Base-by-base conservation (phyloP, 2,329 filamentous ascomycete species). In the Colletotrichum magnum region DNA sequence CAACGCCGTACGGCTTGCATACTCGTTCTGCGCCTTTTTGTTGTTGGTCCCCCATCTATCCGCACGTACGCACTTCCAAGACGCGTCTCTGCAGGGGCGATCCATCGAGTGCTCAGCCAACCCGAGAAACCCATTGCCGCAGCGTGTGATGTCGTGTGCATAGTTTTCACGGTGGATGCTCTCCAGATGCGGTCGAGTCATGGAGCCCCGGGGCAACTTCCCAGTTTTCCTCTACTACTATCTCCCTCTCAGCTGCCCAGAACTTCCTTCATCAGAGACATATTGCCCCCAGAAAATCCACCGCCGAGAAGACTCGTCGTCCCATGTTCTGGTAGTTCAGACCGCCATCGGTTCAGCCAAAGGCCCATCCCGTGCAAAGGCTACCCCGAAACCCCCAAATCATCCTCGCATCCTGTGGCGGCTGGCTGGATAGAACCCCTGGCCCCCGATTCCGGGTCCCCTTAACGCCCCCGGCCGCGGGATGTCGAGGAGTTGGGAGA, bases 171-270 rank as follows among this genome's bases (percentile, higher is more conserved):
- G 65, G 66, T 66, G 66, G 66, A 60, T 69, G 62, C 66, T 66
- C 66, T 69, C 54, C 50, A 65, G 66, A 66, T 51, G 32, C 32
- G 54, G 24, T 36, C 62, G 62, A 69, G 66, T 69, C 66, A 69
- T 65, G 26, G 50, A 36, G 52, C 47, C 53, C 28, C 36, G 39
- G 52, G 39, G 36, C 64, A 68, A 59, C 16, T 52, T 58, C 53
- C 51, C 64, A 48, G 13, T 50, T 54, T 48, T 36, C 16, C 39
- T n/a, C 56, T 6, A 24, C 21, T 24, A 24, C 21, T 24, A 24
- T 24, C 21, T 18, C 16, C 16, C 47, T 24, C 26, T 45, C 53
- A 48, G 59, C 52, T 56, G 47, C 56, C 62, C 56, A 66, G 66
- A 60, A 28, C 41, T 36, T 24, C 6, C 41, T 36, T 24, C 6